These are phyloP conservation scores for Sporothrix globosa DNA, from an alignment of 2,329 filamentous ascomycete species.

Conservation along the genomic window DNA sequence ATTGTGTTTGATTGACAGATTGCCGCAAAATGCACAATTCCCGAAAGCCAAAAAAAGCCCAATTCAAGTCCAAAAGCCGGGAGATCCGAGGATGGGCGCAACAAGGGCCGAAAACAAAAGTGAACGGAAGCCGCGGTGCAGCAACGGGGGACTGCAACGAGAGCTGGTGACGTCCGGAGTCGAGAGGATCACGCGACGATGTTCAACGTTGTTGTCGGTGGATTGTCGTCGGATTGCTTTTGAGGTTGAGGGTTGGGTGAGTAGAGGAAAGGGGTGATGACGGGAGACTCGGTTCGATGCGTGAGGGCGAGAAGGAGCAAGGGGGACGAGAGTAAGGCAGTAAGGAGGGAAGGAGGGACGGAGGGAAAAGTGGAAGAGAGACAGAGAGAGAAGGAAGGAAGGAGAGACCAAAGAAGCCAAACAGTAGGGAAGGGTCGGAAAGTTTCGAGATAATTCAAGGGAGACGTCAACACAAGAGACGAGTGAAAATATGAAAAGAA, in stretches of 20 bases:
- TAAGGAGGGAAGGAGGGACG: not conserved
- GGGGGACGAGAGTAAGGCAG: not conserved
- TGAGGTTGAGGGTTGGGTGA: not conserved
- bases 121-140: not conserved
- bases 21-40: not conserved
- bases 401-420: not conserved
- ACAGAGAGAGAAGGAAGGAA: too few species aligned
- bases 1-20: not conserved
- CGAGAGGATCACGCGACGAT: not conserved
- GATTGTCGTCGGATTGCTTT: not conserved
- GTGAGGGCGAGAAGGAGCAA: not conserved
- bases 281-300: constrained; percentile 19
- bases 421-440: constrained; percentile 1
- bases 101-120: not conserved
- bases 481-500: not conserved
- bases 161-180: not conserved
- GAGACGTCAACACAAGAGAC: not conserved
- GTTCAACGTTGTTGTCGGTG: not conserved
- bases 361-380: not conserved
- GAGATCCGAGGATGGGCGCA: not conserved
- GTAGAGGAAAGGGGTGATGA: not conserved
- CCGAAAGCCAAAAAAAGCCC: too few species aligned
- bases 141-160: not conserved
- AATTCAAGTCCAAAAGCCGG: not conserved
- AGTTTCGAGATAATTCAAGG: not conserved